These are phyloP conservation scores for Pontederia paniculata DNA, from an alignment of 176 grass and related monocot genomes.

Conservation along the genomic window DNA sequence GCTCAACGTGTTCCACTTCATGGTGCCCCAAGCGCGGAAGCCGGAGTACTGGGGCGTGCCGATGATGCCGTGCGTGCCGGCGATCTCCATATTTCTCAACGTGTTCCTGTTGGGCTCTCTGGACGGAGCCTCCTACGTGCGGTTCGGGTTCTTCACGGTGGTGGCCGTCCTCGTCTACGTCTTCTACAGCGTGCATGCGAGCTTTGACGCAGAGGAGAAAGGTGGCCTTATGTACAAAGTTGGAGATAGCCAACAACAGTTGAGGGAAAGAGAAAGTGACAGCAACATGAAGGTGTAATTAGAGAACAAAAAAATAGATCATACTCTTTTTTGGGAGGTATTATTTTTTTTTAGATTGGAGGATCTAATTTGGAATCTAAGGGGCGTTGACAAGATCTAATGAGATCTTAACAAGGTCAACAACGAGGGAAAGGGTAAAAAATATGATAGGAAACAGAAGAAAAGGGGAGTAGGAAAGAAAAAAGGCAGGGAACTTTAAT, in stretches of 20 bases:
- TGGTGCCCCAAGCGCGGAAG: constrained; percentile 50
- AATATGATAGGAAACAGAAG: no score
- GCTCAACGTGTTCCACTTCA: constrained; percentile 40
- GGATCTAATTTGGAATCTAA: no score
- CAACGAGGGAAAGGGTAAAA: no score
- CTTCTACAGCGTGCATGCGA: constrained; percentile 77
- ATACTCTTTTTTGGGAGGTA: constrained; percentile 5
- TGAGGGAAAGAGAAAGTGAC: constrained; percentile 41
- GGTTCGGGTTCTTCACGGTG: constrained; percentile 59
- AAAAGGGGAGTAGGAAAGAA: no score
- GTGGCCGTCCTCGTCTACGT: constrained; percentile 48
- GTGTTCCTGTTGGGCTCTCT: constrained; percentile 78
- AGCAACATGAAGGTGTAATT: constrained; percentile 23
- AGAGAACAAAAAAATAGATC: neutral
- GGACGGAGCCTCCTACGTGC: constrained; percentile 48
- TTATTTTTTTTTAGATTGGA: neutral
- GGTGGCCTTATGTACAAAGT: constrained; percentile 13
- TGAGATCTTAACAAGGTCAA: no score
- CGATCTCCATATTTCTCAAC: constrained; percentile 77
- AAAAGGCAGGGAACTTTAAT: no score
- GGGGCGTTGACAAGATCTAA: no score
- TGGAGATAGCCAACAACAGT: neutral
- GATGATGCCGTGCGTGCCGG: constrained; percentile 89
- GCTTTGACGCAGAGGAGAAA: constrained; percentile 73
- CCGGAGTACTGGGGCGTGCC: constrained; percentile 83